A percentile compares a stretch with the other conserved stretches of the same genome.
These are phyloP conservation scores for Chaetomiaceae sp. DNA, from an alignment of 2,329 filamentous ascomycete genomes.

Conservation along the genomic window DNA sequence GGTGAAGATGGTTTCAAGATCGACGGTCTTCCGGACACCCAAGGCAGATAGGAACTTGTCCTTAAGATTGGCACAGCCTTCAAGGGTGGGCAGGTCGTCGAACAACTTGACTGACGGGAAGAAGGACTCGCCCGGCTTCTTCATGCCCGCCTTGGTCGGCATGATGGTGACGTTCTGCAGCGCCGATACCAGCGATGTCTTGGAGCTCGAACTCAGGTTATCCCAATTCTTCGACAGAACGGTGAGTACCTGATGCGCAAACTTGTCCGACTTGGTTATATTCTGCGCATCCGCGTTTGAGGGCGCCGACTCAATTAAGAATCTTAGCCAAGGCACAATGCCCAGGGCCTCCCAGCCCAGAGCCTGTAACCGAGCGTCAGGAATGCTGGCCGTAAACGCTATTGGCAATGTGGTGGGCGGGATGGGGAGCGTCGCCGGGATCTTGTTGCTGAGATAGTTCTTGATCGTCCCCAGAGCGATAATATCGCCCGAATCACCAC, in stretches of 20 bases:
- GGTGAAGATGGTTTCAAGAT: conserved; percentile 88
- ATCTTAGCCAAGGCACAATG: conserved; percentile 78
- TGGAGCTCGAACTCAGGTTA: conserved; percentile 59
- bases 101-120: conserved; percentile 93
- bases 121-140: conserved; percentile 76
- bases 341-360: conserved; percentile 84
- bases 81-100: conserved; percentile 81
- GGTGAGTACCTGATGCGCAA: conserved; percentile 69
- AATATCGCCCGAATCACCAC: conserved; percentile 58
- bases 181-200: conserved; percentile 56
- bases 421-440: conserved; percentile 73
- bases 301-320: conserved; percentile 63
- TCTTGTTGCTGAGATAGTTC: conserved; percentile 68
- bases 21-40: conserved; percentile 91
- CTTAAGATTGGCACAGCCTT: conserved; percentile 71
- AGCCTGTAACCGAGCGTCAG: conserved; percentile 62
- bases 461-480: conserved; percentile 71
- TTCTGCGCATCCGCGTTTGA: conserved; percentile 57
- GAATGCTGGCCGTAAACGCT: conserved; percentile 68
- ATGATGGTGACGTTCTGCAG: conserved; percentile 68
- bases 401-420: conserved; percentile 80
- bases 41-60: conserved; percentile 81
- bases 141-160: conserved; percentile 89
- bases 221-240: conserved; percentile 91
- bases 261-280: conserved; percentile 64